Evolutionary conservation across 1,284 basidiomycete genomes (phyloP), one percentile per base, ranked within the genome.

Genomic region (Moesziomyces sp.): DNA sequence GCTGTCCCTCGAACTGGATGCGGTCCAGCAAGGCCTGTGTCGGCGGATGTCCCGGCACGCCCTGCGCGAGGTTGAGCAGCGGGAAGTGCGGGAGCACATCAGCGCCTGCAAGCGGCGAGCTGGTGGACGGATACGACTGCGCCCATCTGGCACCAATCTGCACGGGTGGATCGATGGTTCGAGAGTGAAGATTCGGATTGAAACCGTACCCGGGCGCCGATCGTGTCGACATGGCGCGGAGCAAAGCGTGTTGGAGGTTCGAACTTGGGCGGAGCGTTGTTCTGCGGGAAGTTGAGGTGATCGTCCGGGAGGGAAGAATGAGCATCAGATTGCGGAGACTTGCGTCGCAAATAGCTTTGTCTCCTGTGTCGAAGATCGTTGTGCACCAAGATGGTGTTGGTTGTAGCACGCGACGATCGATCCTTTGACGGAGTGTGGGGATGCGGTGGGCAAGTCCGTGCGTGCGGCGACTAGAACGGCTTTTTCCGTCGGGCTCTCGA

Each of bases 1-100:
- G 59, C 18, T 23, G 52, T 2, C 54, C 24, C 38, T 77, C 67
- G 46, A 52, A 49, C 13, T 60, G 52, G 23, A 81, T 70, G 24
- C 66, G 64, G 3, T 72, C 52, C 8, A 74, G 58, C 19, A 81
- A 46, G 3, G 53, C 55, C 1, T 43, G 10, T 10, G 74, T 63
- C 8, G 79, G 79, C 7, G 64, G 56, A 14, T 74, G 62, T 28
- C 74, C 78, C 1, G 79, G 79, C 18, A 80, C 76, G 28, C 79
- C 79, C 42, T 81, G 79, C 1, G 78, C 74, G 14, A 81, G 59
- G 44, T 80, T 81, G 42, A 81, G 71, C 46, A 79, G 48, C 3
- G 67, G 66, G 35, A 59, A 54, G 21, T 62, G 52, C 2, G 59
- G 55, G 45, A 52, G 43, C 16, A 64, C 65, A n/a, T 58, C 47